Conservation (phyloP, 1,284 basidiomycete species). For the Trichosporon sp. region DNA sequence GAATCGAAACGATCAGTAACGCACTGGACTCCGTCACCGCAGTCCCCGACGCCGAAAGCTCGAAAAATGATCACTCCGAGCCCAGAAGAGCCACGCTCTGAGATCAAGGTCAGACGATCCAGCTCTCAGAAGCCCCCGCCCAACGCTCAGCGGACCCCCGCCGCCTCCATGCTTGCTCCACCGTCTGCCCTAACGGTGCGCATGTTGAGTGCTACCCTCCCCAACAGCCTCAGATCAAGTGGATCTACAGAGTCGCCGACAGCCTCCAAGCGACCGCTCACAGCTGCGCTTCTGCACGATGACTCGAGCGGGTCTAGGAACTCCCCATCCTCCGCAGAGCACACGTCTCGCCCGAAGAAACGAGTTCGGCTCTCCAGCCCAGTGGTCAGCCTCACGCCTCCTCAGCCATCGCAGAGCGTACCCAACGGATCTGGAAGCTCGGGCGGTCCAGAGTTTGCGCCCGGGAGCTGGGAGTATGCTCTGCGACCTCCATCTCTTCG, state of each 20-base stretch:
- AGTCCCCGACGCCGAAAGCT: slow-evolving; percentile 2
- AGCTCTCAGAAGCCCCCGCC: slow-evolving; percentile 5
- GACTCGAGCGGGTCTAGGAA: slow-evolving; percentile 8
- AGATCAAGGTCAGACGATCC: slow-evolving; percentile 10
- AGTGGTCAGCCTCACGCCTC: neutral
- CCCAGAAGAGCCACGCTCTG: neutral
- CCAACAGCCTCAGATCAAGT: neutral
- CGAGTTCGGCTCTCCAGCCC: slow-evolving; percentile 29
- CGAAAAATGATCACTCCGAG: neutral
- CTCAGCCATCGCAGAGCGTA: neutral
- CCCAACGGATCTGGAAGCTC: neutral
- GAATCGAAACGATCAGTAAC: slow-evolving; percentile 36
- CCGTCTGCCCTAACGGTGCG: neutral
- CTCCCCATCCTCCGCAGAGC: neutral
- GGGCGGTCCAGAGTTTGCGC: slow-evolving; percentile 13
- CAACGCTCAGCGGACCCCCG: slow-evolving; percentile 23
- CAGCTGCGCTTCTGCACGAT: neutral
- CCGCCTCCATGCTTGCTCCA: neutral
- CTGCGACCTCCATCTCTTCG: slow-evolving; percentile 61
- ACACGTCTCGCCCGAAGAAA: slow-evolving; percentile 23
- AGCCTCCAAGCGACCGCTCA: neutral
- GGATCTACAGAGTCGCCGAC: neutral
- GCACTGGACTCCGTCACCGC: slow-evolving; percentile 33
- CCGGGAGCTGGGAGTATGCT: slow-evolving; percentile 61
- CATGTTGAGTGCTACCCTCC: neutral